Evolutionary conservation across 192 early-diverging fungal species (phyloP), one percentile per base, ranked within the genome.

Genomic region (Coemansia reversa): DNA sequence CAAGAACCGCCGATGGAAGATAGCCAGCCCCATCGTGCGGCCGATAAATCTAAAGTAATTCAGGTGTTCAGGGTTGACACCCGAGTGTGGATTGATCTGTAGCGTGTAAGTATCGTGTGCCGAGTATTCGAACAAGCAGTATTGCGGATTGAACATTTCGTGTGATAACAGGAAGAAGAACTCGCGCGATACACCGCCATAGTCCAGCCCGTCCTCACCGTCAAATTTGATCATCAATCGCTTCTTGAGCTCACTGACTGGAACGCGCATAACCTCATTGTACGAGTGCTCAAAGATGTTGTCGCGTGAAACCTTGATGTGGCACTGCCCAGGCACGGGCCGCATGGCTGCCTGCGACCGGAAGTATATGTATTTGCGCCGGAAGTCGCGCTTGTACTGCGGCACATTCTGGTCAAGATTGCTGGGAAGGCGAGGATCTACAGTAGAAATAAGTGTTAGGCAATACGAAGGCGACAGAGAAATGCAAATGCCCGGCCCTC

Each of bases 1-100:
- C 55, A 98, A 83, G 82, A 95, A 95, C 19, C 95, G 88, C 57
- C 95, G 93, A 80, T 98, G 96, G 89, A 97, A 97, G 42, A 98
- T 94, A 7, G 94, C 91, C 67, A 98, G 79, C 7, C 96, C 96
- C 68, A 97, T 91, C 23, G 94, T 90, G 55, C 96, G 93, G 5
- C 96, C 96, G 73, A 98, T 98, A 66, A 98, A 98, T 76, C 90
- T 91, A 83, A 97, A 98, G 84, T 97, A 96, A 76, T 94, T 94
- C 54, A 98, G 84, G 85, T 98, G 96, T 67, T 98, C 95, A 29
- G 96, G 93, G 71, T 98, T 96, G 63, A 98, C 87, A 51, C 83
- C 89, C 9, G 93, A 95, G 77, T 97, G 88, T 25, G 95, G 93
- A 81, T 95, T 98, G 76, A 98, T 95, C 74, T 98, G 95, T 50